Conservation (phyloP, 208 protist genomes). For the Dictyostelium gargantuum region DNA sequence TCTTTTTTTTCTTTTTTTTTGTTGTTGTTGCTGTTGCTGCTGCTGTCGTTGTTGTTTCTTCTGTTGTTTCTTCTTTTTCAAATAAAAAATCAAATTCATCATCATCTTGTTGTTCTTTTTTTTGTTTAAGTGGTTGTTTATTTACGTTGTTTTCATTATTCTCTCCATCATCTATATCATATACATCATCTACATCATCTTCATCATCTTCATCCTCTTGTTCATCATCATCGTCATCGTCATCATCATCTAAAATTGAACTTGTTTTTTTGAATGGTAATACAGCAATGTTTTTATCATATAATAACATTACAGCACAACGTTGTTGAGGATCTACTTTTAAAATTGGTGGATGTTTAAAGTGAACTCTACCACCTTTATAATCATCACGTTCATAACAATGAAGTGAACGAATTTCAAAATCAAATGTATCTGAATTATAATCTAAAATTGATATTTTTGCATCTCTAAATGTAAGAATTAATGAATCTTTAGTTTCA, state of each 20-base stretch:
- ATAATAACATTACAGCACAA: slow-evolving; percentile 41
- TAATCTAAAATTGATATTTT: slow-evolving; percentile 20
- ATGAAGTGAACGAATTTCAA: slow-evolving; percentile 32
- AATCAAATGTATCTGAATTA: neutral
- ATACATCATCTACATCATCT: neutral
- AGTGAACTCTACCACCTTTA: slow-evolving; percentile 8
- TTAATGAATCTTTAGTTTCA: neutral
- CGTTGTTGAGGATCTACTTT: slow-evolving; percentile 35
- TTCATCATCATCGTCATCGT: neutral
- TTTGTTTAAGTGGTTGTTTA: neutral
- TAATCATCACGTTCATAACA: slow-evolving; percentile 5
- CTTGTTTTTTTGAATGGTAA: slow-evolving; percentile 23
- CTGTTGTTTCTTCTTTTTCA: neutral
- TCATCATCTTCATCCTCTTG: neutral
- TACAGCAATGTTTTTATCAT: neutral
- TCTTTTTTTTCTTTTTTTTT: neutral
- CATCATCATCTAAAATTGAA: slow-evolving; percentile 24
- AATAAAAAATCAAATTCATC: neutral
- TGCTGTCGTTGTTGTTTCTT: neutral
- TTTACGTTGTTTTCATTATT: neutral
- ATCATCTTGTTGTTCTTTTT: neutral
- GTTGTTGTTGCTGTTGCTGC: neutral
- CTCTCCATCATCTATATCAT: neutral
- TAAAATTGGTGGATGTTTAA: neutral
- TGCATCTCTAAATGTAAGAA: slow-evolving; percentile 49